Percentiles rank a stretch among this genome's conserved stretches.
phyloP scores from a whole-genome alignment of 2,329 filamentous ascomycete genomes.

The Penicillium palitans region DNA sequence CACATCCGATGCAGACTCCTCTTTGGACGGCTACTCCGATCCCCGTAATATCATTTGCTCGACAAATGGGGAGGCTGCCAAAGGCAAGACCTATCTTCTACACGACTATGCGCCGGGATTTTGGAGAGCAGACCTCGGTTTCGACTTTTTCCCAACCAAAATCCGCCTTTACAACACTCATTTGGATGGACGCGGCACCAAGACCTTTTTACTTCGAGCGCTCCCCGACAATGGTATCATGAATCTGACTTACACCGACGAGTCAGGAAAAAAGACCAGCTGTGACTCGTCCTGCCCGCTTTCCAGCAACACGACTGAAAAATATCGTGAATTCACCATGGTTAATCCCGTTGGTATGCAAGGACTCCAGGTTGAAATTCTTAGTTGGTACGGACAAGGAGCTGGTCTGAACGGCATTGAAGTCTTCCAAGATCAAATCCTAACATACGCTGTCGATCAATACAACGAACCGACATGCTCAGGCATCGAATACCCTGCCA shows the following conservation, averaged over 20 bases:
- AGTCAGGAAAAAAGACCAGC: conserved; percentile 63
- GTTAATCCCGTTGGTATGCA: conserved; percentile 88
- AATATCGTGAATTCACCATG: conserved; percentile 87
- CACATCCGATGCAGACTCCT: conserved; percentile 61
- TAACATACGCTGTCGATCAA: conserved; percentile 76
- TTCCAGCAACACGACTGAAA: conserved; percentile 63
- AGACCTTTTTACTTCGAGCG: conserved; percentile 82
- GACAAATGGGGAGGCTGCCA: conserved; percentile 62
- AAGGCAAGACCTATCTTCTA: conserved; percentile 82
- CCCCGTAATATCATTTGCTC: conserved; percentile 83
- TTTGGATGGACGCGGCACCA: conserved; percentile 78
- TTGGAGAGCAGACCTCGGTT: conserved; percentile 81
- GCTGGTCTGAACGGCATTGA: conserved; percentile 84
- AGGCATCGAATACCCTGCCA: conserved; percentile 63
- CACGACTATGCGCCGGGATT: conserved; percentile 72
- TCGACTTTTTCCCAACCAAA: conserved; percentile 83
- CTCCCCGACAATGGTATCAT: conserved; percentile 88
- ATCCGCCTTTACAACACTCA: conserved; percentile 86
- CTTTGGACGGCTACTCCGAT: conserved; percentile 67
- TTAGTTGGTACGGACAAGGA: conserved; percentile 80
- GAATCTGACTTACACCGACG: conserved; percentile 88
- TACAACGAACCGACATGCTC: conserved; percentile 89
- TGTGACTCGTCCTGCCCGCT: conserved; percentile 88
- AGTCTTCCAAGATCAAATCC: conserved; percentile 81
- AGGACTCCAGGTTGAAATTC: conserved; percentile 79